Base-by-base conservation (phyloP, 169 alveolate species). In the Cryptosporidium baileyi region DNA sequence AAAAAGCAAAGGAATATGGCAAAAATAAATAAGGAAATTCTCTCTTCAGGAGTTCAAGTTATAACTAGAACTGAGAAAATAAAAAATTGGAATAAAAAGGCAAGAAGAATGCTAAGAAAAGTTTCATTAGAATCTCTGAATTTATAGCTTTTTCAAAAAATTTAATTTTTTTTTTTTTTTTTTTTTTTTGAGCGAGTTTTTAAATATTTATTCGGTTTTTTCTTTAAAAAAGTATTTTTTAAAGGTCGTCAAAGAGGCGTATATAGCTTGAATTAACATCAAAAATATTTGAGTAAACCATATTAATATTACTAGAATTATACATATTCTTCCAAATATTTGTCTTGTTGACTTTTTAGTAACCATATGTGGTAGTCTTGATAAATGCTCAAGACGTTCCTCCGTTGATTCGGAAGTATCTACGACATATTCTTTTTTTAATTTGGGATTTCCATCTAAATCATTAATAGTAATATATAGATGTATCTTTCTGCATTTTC, bases 31-130 rank as follows among this genome's bases (percentile, higher is more conserved):
- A 54, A 38, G 24, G 85, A 74, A 41, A 74, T 74, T 13, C 40
- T 51, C 15, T 74, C 85, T 6, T 52, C 85, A 0, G 85, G 85
- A 22, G 54, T 74, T n/a, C 85, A 74, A 40, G 85, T 74, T 8
- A 54, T 74, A n/a, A 74, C 65, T 3, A 74, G 54, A 43, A 74
- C 85, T 17, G 85, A 74, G 13, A 74, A 74, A 24, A 74, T 74
- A 7, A 51, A 45, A 59, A 74, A 57, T 47, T 74, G 85, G 85
- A 74, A 74, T 44, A 74, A 54, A 13, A 74, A 74, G 57, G 85
- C 85, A 22, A 74, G 85, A 57, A 74, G 24, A 47, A 54, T 74
- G 67, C 45, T 74, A 3, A 74, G 85, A 51, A 74, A 51, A 9
- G 67, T 74, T 8, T 74, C 85, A 22, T 41, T 57, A 22, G 85